phyloP scores from a whole-genome alignment of 192 early-diverging fungal genomes.

The Linnemannia elongata region DNA sequence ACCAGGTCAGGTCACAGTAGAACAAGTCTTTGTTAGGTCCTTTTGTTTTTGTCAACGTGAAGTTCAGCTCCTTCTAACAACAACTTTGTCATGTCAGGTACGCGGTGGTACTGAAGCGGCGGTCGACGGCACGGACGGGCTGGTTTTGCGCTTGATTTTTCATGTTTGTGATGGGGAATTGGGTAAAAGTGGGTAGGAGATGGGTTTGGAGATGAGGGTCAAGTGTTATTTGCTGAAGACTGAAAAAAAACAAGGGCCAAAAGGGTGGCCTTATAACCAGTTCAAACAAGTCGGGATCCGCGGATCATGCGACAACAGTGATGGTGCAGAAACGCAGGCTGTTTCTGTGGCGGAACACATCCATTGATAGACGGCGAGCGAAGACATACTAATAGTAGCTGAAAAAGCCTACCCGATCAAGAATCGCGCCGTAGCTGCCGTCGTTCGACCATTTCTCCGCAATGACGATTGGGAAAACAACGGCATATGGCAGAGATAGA shows the following conservation, averaged over 20 bases:
- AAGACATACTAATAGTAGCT: not conserved
- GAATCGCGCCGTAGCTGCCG: not conserved
- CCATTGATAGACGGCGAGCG: not conserved
- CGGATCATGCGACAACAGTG: not conserved
- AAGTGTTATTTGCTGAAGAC: not conserved
- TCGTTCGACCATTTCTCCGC: no score
- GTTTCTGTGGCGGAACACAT: not conserved
- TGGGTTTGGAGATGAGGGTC: not conserved
- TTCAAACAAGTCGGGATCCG: no score
- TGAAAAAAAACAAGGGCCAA: no score
- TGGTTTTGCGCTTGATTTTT: not conserved
- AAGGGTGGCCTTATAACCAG: not conserved
- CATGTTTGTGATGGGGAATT: not conserved
- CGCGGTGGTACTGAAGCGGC: constrained; percentile 50
- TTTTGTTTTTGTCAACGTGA: not conserved
- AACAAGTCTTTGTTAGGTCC: not conserved
- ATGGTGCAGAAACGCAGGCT: not conserved
- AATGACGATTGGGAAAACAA: no score
- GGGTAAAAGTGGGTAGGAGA: not conserved
- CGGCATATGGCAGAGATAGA: no score
- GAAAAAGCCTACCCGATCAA: not conserved
- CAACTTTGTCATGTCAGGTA: not conserved
- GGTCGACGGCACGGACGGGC: constrained; percentile 32
- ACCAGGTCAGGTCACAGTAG: not conserved
- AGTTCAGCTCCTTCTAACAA: no score